phyloP scores from a whole-genome alignment of 257 asterid species.

The Solanum dulcamara region DNA sequence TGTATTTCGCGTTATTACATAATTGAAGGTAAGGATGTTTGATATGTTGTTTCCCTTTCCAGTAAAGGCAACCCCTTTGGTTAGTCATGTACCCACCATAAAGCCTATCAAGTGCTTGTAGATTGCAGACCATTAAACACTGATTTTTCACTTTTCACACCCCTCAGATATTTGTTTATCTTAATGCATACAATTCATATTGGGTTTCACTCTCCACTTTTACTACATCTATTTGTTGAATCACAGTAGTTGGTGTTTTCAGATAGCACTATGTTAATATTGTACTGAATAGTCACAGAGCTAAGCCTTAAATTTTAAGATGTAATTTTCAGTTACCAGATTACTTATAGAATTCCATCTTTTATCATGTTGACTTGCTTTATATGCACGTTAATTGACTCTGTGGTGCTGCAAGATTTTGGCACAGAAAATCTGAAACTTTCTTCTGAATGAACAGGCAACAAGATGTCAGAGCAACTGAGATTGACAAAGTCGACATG shows the following conservation, averaged over 20 bases:
- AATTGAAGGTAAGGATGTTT: background rate
- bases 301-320: background rate
- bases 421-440: background rate
- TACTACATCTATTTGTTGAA: background rate
- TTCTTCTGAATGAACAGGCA: slow-evolving; percentile 44
- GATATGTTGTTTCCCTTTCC: background rate
- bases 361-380: background rate
- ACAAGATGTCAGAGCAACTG: slow-evolving; percentile 95
- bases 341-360: background rate
- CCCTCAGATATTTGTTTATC: background rate
- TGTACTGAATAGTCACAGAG: background rate
- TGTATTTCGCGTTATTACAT: background rate
- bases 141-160: background rate
- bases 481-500: slow-evolving; percentile 95
- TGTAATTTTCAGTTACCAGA: background rate
- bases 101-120: background rate
- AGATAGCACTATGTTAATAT: background rate
- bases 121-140: background rate
- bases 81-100: background rate
- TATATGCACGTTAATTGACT: background rate
- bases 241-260: background rate
- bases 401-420: background rate
- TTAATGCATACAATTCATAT: background rate
- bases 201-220: background rate
- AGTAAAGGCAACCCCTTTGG: background rate